These are phyloP conservation scores for Rhynchospora breviuscula DNA, from an alignment of 176 grass and related monocot genomes.

Conservation along the genomic window DNA sequence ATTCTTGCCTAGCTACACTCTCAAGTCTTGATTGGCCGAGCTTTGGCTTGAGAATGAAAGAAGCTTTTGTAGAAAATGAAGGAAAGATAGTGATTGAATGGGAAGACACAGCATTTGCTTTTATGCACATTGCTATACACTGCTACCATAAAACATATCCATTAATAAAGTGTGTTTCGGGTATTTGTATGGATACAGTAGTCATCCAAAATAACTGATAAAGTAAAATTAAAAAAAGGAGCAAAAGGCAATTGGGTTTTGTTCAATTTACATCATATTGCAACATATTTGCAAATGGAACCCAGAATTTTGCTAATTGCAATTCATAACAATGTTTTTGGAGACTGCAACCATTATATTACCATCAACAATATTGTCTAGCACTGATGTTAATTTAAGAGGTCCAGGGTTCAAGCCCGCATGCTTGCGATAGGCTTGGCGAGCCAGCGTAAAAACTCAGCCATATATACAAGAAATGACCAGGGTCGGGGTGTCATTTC, in stretches of 20 bases:
- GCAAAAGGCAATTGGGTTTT: background rate
- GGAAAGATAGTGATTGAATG: conserved; percentile 24
- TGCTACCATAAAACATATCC: conserved; percentile 30
- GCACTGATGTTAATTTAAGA: no score
- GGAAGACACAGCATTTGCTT: conserved; percentile 16
- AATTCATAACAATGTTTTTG: no score
- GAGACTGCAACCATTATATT: no score
- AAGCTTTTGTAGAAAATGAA: background rate
- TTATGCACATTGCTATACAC: conserved; percentile 18
- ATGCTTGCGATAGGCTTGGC: no score
- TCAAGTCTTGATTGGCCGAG: conserved; percentile 17
- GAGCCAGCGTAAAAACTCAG: no score
- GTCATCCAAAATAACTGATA: no score
- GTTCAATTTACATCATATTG: background rate
- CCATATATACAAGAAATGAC: no score
- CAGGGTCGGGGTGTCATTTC: no score
- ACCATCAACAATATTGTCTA: no score
- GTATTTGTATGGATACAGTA: background rate
- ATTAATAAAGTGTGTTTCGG: background rate
- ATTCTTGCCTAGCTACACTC: conserved; percentile 18
- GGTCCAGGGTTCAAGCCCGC: no score
- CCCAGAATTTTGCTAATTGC: background rate
- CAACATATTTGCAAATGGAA: background rate
- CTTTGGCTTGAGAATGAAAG: conserved; percentile 23
- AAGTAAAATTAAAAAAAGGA: no score